Conservation (phyloP, 306 rosid genomes). For the Citrullus mucosospermus region DNA sequence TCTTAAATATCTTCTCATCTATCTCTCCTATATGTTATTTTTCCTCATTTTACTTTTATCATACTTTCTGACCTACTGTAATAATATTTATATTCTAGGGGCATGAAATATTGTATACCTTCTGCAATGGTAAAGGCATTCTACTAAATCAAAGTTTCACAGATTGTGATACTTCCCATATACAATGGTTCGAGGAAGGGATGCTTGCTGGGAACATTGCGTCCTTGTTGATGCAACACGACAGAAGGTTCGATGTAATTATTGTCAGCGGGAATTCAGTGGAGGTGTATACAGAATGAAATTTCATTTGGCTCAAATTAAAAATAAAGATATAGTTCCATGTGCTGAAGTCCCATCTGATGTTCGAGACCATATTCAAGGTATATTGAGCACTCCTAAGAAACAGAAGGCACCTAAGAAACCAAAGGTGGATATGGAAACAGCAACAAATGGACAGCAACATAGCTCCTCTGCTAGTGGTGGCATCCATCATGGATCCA, state of each 20-base stretch:
- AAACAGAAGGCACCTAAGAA: constrained; percentile 50
- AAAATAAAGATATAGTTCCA: constrained; percentile 68
- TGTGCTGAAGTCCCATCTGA: constrained; percentile 50
- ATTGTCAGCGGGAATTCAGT: constrained; percentile 61
- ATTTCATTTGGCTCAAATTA: constrained; percentile 70
- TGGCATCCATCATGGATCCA: constrained; percentile 39
- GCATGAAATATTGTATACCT: not conserved
- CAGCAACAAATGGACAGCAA: constrained; percentile 30
- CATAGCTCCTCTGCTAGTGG: constrained; percentile 58
- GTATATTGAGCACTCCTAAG: constrained; percentile 45
- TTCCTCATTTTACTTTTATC: not conserved
- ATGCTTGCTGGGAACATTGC: constrained; percentile 76
- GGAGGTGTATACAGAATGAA: constrained; percentile 80
- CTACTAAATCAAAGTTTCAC: constrained; percentile 1
- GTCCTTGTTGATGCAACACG: constrained; percentile 48
- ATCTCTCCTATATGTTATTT: not conserved
- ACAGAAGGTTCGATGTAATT: constrained; percentile 63
- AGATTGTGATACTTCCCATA: constrained; percentile 11
- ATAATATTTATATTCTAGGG: not conserved
- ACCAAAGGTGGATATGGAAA: constrained; percentile 30
- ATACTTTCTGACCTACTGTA: not conserved
- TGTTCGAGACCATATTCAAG: constrained; percentile 49
- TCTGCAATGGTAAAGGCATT: not conserved
- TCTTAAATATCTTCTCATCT: not conserved
- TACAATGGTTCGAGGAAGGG: constrained; percentile 70